Percentiles rank a stretch among this genome's conserved stretches.
phyloP scores from a whole-genome alignment of 345 rosid genomes.

The Lepidium didymum region DNA sequence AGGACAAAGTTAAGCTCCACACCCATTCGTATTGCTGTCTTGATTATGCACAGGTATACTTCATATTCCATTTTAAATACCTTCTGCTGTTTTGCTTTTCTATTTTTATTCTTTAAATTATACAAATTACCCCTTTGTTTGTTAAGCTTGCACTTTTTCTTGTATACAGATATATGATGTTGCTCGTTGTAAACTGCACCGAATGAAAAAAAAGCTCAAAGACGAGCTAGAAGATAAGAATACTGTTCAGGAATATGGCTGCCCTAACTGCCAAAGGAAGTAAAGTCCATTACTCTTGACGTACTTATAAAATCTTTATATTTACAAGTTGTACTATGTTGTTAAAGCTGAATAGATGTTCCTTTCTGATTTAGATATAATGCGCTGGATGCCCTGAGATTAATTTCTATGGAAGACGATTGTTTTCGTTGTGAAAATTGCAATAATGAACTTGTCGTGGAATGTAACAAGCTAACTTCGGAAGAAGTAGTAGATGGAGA shows the following conservation, averaged over 20 bases:
- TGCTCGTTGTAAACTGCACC: slow-evolving; percentile 64
- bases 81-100: background rate
- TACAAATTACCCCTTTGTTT: background rate
- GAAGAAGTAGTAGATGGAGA: slow-evolving; percentile 89
- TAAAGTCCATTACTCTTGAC: slow-evolving; percentile 21
- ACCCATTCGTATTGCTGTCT: slow-evolving; percentile 89
- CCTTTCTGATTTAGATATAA: slow-evolving; percentile 48
- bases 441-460: slow-evolving; percentile 84
- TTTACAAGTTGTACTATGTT: background rate
- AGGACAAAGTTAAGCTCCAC: slow-evolving; percentile 77
- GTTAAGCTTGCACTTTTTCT: background rate
- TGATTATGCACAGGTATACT: slow-evolving; percentile 73
- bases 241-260: slow-evolving; percentile 81
- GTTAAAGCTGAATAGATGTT: slow-evolving; percentile 1
- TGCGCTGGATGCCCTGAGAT: slow-evolving; percentile 74
- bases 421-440: slow-evolving; percentile 85
- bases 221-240: slow-evolving; percentile 85
- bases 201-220: slow-evolving; percentile 67
- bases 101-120: background rate
- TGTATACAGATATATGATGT: slow-evolving; percentile 71
- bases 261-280: slow-evolving; percentile 87
- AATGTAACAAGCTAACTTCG: slow-evolving; percentile 74
- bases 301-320: background rate
- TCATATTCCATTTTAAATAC: background rate
- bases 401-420: slow-evolving; percentile 62